These are phyloP conservation scores for Geosmithia putterillii DNA, from an alignment of 2,329 filamentous ascomycete species.

Conservation along the genomic window DNA sequence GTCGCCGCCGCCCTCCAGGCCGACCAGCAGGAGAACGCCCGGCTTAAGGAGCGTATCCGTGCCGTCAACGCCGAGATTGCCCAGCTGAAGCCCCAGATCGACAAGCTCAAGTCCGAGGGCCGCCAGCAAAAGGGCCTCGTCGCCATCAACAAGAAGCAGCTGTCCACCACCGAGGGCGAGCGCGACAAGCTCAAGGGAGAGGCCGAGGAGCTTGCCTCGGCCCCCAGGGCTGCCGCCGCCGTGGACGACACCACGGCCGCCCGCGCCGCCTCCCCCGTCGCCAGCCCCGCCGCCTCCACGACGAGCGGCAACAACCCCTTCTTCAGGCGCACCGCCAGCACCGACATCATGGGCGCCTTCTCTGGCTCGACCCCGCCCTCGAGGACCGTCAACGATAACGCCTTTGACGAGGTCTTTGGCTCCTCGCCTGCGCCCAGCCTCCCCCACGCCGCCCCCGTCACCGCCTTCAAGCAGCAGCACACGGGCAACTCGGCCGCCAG, in stretches of 20 bases:
- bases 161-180: conserved; percentile 79
- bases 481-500: conserved; percentile 44
- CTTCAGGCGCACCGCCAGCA: conserved; percentile 61
- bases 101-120: conserved; percentile 85
- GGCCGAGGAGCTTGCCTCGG: conserved; percentile 55
- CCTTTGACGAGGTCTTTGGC: conserved; percentile 81
- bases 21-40: conserved; percentile 80
- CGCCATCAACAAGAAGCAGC: conserved; percentile 97
- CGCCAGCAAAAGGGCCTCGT: conserved; percentile 93
- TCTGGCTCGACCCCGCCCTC: conserved; percentile 25
- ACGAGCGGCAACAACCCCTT: conserved; percentile 87
- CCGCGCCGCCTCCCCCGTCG: conserved; percentile 41
- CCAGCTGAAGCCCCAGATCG: conserved; percentile 77
- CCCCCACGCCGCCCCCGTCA: conserved; percentile 20
- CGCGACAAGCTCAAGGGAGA: conserved; percentile 78
- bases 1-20: conserved; percentile 61
- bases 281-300: conserved; percentile 57
- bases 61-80: conserved; percentile 71
- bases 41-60: conserved; percentile 77
- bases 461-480: conserved; percentile 36
- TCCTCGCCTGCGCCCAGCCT: conserved; percentile 31
- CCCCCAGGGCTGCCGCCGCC: conserved; percentile 41
- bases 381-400: conserved; percentile 45
- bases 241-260: conserved; percentile 32
- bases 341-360: conserved; percentile 45